Conservation (phyloP, 164 flowering plant species). For the Vitis amurensis region DNA sequence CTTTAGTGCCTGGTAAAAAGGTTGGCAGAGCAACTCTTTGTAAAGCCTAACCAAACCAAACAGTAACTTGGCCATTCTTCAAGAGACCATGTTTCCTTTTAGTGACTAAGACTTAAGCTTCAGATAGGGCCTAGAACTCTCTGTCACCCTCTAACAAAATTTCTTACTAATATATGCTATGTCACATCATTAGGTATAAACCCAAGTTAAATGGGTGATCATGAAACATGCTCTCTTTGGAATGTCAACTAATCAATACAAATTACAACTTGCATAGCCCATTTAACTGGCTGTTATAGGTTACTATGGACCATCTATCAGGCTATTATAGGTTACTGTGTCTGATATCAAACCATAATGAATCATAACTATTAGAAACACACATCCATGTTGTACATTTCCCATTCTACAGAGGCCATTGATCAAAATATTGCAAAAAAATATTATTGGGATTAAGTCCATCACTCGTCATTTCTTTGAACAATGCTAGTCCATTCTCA, state of each 20-base stretch:
- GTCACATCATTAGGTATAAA: slow-evolving; percentile 63
- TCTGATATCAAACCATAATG: slow-evolving; percentile 73
- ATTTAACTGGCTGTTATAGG: slow-evolving; percentile 31
- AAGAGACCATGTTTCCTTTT: background rate
- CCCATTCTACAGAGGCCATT: no score
- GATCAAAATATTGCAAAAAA: no score
- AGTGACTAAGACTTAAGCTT: no score
- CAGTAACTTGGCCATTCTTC: background rate
- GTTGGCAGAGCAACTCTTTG: background rate
- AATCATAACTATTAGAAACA: slow-evolving; percentile 65
- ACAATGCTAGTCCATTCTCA: slow-evolving; percentile 61
- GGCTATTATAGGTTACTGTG: slow-evolving; percentile 75
- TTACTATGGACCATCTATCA: slow-evolving; percentile 17
- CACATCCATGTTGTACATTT: slow-evolving; percentile 13
- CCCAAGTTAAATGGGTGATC: slow-evolving; percentile 65
- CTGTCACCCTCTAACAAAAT: slow-evolving; percentile 14
- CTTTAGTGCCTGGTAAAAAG: background rate
- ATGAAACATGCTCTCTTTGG: slow-evolving; percentile 56
- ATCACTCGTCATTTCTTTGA: slow-evolving; percentile 22
- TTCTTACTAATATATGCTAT: slow-evolving; percentile 58
- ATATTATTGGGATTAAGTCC: no score
- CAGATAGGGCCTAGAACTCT: slow-evolving; percentile 8
- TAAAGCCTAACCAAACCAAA: background rate
- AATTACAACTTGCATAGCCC: slow-evolving; percentile 82
- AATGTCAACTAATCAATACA: slow-evolving; percentile 63